Evolutionary conservation across 1,284 basidiomycete genomes (phyloP).

Genomic region (Exobasidium rhododendri): DNA sequence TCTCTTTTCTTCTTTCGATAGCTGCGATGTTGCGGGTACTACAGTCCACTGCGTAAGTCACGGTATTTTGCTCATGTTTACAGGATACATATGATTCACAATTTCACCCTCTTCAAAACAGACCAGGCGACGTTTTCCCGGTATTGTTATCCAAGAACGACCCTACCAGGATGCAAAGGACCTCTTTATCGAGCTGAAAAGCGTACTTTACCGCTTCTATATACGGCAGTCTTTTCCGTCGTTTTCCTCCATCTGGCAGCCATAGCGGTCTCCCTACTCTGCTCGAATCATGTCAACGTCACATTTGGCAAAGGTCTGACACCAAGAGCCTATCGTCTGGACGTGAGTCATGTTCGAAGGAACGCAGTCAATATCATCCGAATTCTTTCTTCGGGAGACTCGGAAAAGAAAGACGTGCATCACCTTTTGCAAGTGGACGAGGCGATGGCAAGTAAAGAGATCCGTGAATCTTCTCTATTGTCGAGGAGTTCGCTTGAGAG

Average conservation of each 20-base stretch:
- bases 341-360: slow-evolving; percentile 16
- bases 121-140: slow-evolving; percentile 50
- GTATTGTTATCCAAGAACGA: slow-evolving; percentile 53
- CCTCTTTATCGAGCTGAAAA: slow-evolving; percentile 31
- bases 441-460: not conserved
- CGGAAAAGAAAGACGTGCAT: not conserved
- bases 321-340: slow-evolving; percentile 17
- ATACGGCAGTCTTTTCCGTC: slow-evolving; percentile 14
- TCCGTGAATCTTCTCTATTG: no score
- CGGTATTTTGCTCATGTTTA: not conserved
- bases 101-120: no score
- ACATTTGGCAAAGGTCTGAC: slow-evolving; percentile 23
- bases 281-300: slow-evolving; percentile 21
- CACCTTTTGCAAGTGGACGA: not conserved
- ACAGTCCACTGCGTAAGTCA: slow-evolving; percentile 49
- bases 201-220: slow-evolving; percentile 12
- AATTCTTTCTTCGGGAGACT: not conserved
- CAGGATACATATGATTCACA: no score
- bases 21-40: slow-evolving; percentile 54
- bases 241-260: slow-evolving; percentile 18
- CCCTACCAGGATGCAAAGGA: slow-evolving; percentile 54
- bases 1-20: slow-evolving; percentile 19
- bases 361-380: slow-evolving; percentile 18
- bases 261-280: slow-evolving; percentile 15
- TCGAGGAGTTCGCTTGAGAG: no score